Evolutionary conservation across 352 stramenopile species (phyloP), one percentile per base, ranked within the genome.

Genomic region (Globisporangium megalacanthum): DNA sequence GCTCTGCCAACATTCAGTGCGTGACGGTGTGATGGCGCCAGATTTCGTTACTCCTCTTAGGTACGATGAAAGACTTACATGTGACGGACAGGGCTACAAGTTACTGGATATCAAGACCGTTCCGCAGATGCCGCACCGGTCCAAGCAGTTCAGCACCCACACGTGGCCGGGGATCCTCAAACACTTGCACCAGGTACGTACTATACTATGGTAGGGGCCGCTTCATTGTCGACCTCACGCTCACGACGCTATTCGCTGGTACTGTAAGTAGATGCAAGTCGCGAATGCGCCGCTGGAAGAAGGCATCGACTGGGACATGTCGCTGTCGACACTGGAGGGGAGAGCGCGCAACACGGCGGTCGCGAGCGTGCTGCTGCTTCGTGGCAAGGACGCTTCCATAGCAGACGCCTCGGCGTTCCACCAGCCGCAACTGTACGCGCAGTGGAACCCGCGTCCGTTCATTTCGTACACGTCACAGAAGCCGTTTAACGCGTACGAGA

Each of bases 131-230:
- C 74, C 82, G 4, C 72, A 76, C 3, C 67, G 65, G 6, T 92
- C 82, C 1, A 86, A 88, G 52, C 63, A 77, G 51, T 92, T 89
- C 36, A 89, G 69, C 49, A 82, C 78, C 2, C 82, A 92, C 63
- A 76, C 73, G n/a, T 92, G 82, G 82, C 45, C 60, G n/a, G 82
- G 79, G 1, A 63, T 92, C n/a, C 64, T 89, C 39, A 88, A 88
- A 56, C 71, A 88, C 54, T 62, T 92, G 37, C 77, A 84, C 49
- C 79, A 89, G 69, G 79, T 85, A 53, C 44, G 61, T 46, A 31
- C 49, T 17, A 31, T 25, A n/a, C n/a, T n/a, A n/a, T n/a, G n/a
- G n/a, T n/a, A n/a, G n/a, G n/a, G n/a, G n/a, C 15, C 11, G 19
- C 20, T 35, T 6, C 19, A 9, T 15, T 22, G 13, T 10, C 47